These are phyloP conservation scores for Xylaria sp. DNA, from an alignment of 2,329 filamentous ascomycete genomes.

Conservation along the genomic window DNA sequence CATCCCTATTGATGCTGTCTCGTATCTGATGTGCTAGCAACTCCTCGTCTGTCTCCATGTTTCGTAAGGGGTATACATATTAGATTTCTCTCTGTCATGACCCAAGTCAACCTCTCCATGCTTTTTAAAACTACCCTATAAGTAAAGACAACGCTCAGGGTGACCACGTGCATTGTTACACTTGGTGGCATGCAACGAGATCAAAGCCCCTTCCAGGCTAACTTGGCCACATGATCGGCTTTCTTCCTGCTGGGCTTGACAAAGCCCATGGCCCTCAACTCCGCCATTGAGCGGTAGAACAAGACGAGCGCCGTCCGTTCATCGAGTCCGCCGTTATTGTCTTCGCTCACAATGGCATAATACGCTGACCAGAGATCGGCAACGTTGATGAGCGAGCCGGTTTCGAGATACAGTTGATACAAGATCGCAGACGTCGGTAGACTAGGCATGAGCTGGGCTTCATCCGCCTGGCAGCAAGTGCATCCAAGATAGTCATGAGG, in stretches of 20 bases:
- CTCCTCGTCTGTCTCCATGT: too few relatives aligned
- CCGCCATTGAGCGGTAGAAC: slow-evolving; percentile 82
- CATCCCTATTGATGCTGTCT: background rate
- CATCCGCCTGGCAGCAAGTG: slow-evolving; percentile 54
- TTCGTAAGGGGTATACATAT: too few relatives aligned
- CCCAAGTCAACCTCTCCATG: too few relatives aligned
- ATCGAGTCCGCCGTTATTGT: slow-evolving; percentile 40
- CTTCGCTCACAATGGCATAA: slow-evolving; percentile 52
- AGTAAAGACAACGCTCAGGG: background rate
- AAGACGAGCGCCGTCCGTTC: slow-evolving; percentile 60
- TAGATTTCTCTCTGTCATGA: too few relatives aligned
- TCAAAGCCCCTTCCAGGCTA: slow-evolving; percentile 64
- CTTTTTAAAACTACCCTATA: background rate
- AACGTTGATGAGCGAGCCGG: slow-evolving; percentile 70
- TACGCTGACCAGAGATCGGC: slow-evolving; percentile 78
- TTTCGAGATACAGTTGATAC: slow-evolving; percentile 75
- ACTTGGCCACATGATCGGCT: slow-evolving; percentile 83
- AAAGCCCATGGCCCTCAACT: slow-evolving; percentile 79
- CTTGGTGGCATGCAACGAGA: slow-evolving; percentile 4
- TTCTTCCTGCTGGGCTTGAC: slow-evolving; percentile 88
- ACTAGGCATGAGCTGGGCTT: slow-evolving; percentile 50
- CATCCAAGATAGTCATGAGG: slow-evolving; percentile 76
- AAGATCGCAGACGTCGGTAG: slow-evolving; percentile 67
- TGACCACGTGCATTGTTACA: slow-evolving; percentile 5
- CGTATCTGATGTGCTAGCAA: background rate